phyloP scores from a whole-genome alignment of 2,329 filamentous ascomycete genomes.

The Penicillium sp. region DNA sequence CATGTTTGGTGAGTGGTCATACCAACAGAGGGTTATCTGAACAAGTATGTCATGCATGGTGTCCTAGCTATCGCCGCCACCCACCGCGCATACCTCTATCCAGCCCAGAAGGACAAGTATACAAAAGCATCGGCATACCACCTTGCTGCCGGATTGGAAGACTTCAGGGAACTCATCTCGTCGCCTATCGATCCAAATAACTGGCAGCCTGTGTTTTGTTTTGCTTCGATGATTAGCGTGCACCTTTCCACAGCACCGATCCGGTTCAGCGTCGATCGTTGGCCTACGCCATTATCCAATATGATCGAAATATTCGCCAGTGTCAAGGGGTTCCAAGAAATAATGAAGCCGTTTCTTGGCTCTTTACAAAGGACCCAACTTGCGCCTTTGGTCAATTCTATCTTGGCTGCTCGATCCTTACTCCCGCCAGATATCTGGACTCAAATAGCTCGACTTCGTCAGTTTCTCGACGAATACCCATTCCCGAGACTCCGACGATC shows the following conservation, averaged over 20 bases:
- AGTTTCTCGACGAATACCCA: constrained; percentile 16
- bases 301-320: constrained; percentile 17
- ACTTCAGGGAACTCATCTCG: constrained; percentile 20
- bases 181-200: constrained; percentile 14
- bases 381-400: constrained; percentile 14
- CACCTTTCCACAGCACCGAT: constrained; percentile 12
- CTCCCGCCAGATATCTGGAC: constrained; percentile 16
- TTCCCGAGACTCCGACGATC: constrained; percentile 2
- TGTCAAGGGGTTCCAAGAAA: constrained; percentile 17
- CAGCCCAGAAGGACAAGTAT: constrained; percentile 12
- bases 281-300: constrained; percentile 17
- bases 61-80: constrained; percentile 31
- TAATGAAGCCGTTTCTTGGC: constrained; percentile 17
- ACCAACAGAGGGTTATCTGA: constrained; percentile 29
- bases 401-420: constrained; percentile 14
- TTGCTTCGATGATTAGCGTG: constrained; percentile 17
- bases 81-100: constrained; percentile 20
- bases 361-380: constrained; percentile 12
- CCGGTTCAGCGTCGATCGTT: constrained; percentile 9
- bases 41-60: constrained; percentile 32
- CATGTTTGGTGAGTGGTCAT: constrained; percentile 30
- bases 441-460: constrained; percentile 11
- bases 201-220: constrained; percentile 22
- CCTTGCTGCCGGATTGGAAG: constrained; percentile 14
- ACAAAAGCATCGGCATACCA: constrained; percentile 17